Percentiles rank a stretch among this genome's conserved stretches.
These are phyloP conservation scores for Dryadomyces quercivorus DNA, from an alignment of 2,329 filamentous ascomycete genomes.

Conservation along the genomic window DNA sequence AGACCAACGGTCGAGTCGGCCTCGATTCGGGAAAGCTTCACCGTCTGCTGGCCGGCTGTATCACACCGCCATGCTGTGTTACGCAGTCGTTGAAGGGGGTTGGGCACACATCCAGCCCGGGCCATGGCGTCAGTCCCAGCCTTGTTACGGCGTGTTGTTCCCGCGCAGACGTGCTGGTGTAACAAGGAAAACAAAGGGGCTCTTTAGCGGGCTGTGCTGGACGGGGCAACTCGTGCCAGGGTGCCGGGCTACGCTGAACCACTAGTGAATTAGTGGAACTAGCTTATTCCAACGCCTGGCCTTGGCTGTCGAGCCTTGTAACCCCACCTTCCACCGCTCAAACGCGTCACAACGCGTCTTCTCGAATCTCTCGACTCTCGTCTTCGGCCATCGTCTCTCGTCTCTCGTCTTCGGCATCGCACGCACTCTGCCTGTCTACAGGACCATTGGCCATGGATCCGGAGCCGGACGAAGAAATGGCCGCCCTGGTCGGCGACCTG, in stretches of 20 bases:
- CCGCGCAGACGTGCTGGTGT: background rate
- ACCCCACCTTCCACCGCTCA: background rate
- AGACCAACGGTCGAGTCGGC: too few relatives aligned
- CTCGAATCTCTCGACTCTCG: background rate
- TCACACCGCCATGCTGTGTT: too few relatives aligned
- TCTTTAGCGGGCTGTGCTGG: background rate
- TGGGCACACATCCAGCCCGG: too few relatives aligned
- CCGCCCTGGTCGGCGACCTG: conserved; percentile 11
- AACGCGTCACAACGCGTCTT: background rate
- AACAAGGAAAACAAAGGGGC: background rate
- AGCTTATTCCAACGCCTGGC: background rate
- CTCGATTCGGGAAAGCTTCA: too few relatives aligned
- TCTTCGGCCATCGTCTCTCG: too few relatives aligned
- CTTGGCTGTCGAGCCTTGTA: background rate
- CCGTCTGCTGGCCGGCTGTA: too few relatives aligned
- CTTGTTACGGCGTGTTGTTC: background rate
- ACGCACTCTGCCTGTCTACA: too few relatives aligned
- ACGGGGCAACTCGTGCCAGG: background rate
- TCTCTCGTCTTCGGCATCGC: too few relatives aligned
- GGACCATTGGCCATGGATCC: conserved; percentile 13
- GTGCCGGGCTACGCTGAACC: background rate
- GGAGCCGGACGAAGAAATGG: conserved; percentile 9
- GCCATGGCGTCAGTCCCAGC: background rate
- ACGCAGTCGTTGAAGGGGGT: too few relatives aligned
- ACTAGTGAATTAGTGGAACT: background rate